A percentile compares a stretch with the other conserved stretches of the same genome.
Evolutionary conservation across 768 basidiomycete species (phyloP).

Genomic region (Leccinum broughii): DNA sequence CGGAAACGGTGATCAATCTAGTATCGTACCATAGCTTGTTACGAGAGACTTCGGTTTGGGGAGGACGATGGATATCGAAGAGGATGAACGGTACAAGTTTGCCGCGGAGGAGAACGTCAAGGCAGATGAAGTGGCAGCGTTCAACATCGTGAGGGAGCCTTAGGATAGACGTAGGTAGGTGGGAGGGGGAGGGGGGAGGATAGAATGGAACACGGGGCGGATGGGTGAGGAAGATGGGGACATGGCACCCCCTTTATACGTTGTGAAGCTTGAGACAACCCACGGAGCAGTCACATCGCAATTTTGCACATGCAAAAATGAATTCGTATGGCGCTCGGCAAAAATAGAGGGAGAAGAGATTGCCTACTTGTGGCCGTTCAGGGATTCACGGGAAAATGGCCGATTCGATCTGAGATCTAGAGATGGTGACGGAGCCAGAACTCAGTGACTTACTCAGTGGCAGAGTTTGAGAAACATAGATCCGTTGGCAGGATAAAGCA

Average conservation of each 20-base stretch:
- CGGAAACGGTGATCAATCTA: not conserved
- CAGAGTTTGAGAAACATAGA: slow-evolving; percentile 34
- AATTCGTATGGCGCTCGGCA: slow-evolving; percentile 28
- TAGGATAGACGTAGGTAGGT: slow-evolving; percentile 1
- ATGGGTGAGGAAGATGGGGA: slow-evolving; percentile 15
- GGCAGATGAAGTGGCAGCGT: slow-evolving; percentile 32
- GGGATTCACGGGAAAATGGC: slow-evolving; percentile 37
- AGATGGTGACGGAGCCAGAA: slow-evolving; percentile 31
- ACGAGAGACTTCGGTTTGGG: slow-evolving; percentile 33
- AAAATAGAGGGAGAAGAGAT: slow-evolving; percentile 36
- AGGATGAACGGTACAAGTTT: slow-evolving; percentile 35
- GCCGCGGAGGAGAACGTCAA: slow-evolving; percentile 32
- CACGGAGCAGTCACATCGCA: slow-evolving; percentile 26
- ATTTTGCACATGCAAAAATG: slow-evolving; percentile 27
- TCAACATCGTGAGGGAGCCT: slow-evolving; percentile 26
- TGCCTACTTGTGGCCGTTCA: slow-evolving; percentile 32
- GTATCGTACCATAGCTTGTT: slow-evolving; percentile 27
- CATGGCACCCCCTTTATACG: slow-evolving; percentile 34
- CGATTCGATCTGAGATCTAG: slow-evolving; percentile 32
- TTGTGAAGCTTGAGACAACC: slow-evolving; percentile 18
- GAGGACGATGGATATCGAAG: slow-evolving; percentile 31
- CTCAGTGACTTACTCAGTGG: slow-evolving; percentile 3
- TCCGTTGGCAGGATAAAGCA: slow-evolving; percentile 26
- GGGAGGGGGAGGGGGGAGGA: slow-evolving; percentile 2
- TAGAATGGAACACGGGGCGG: slow-evolving; percentile 8